phyloP scores from a whole-genome alignment of 768 basidiomycete species.

The Clitopilus hobsonii region DNA sequence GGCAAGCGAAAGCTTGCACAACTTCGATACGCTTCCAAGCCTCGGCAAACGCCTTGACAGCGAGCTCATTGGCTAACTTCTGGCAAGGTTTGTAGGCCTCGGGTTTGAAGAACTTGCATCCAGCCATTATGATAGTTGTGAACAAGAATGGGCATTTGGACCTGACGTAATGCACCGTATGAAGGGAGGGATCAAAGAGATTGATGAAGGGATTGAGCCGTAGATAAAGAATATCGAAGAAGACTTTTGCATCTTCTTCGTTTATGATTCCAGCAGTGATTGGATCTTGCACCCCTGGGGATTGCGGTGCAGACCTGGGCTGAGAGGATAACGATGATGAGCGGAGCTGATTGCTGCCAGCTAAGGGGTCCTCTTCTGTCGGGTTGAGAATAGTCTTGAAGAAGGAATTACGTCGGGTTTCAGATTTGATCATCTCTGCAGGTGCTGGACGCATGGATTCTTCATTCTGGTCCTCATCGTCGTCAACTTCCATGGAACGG shows the following conservation, averaged over 20 bases:
- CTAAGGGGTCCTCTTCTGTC: slow-evolving; percentile 31
- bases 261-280: slow-evolving; percentile 66
- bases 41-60: slow-evolving; percentile 74
- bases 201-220: slow-evolving; percentile 89
- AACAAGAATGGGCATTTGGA: slow-evolving; percentile 78
- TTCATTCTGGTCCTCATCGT: slow-evolving; percentile 56
- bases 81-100: slow-evolving; percentile 64
- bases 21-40: slow-evolving; percentile 82
- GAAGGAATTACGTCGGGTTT: slow-evolving; percentile 71
- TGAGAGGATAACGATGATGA: slow-evolving; percentile 34
- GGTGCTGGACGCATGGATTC: slow-evolving; percentile 73
- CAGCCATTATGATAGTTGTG: slow-evolving; percentile 78
- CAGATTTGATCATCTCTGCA: slow-evolving; percentile 66
- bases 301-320: slow-evolving; percentile 29
- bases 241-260: slow-evolving; percentile 62
- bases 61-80: slow-evolving; percentile 67
- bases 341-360: slow-evolving; percentile 26
- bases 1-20: slow-evolving; percentile 83
- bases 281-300: slow-evolving; percentile 54
- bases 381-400: slow-evolving; percentile 83
- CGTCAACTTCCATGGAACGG: slow-evolving; percentile 56
- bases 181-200: slow-evolving; percentile 83
- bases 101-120: slow-evolving; percentile 78
- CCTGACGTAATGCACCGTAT: slow-evolving; percentile 78
- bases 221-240: slow-evolving; percentile 77